Evolutionary conservation across 352 stramenopile genomes (phyloP), one percentile per base, ranked within the genome.

Genomic region (Globisporangium apiculatum): DNA sequence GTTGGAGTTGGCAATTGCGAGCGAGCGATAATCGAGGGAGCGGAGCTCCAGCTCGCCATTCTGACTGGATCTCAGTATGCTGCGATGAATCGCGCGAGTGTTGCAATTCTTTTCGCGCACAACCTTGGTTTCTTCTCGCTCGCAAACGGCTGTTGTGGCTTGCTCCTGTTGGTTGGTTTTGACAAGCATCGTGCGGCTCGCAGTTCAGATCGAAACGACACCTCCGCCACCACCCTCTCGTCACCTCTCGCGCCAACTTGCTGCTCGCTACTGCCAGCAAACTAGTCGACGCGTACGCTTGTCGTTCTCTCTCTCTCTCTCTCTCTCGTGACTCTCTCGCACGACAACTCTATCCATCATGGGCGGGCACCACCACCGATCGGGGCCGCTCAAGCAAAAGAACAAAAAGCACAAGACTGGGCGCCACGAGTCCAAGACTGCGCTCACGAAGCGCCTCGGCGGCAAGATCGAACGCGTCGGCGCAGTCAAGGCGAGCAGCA

Each of bases 391-490:
- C 31, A 95, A 96, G 73, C 89, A 97, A 73, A 77, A 75, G 46
- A 97, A 97, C 75, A 95, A 95, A 71, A 94, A 96, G 75, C 89
- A 96, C 76, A 96, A 97, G 73, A 79, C 67, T 15, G 85, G 85
- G 0, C 76, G 75, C 24, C 83, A 95, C 78, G 86, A 84, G 47
- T 82, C 84, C 65, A 97, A 96, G 77, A 83, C 76, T 45, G 57
- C 79, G 66, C 60, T 90, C 49, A 64, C 72, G 57, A 86, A 87
- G 60, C 72, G 76, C 45, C 73, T 67, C 8, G 84, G 84, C 57
- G 84, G 84, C 55, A 94, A 92, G 62, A 70, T 94, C 46, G 82
- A 94, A 56, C 66, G 68, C 43, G 71, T 74, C 9, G 69, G 68
- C 24, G 57, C 51, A 17, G n/a, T 64, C 36, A 78, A 73, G 51